Evolutionary conservation across 192 early-diverging fungal genomes (phyloP).

Genomic region (Coemansia sp.): DNA sequence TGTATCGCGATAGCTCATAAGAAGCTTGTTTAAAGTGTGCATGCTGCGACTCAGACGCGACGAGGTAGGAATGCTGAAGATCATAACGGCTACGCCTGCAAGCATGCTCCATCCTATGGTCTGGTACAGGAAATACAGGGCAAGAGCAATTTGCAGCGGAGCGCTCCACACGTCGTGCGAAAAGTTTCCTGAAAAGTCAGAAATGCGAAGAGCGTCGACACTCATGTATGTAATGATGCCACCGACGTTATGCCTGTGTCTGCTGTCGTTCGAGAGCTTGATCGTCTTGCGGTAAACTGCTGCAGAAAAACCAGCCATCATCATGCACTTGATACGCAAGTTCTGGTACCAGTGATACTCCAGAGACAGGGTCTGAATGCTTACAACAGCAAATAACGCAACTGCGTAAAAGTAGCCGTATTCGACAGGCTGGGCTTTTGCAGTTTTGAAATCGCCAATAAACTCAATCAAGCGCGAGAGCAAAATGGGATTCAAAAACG

Average conservation of each 20-base stretch:
- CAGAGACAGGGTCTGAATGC: constrained; percentile 79
- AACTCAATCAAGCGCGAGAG: constrained; percentile 73
- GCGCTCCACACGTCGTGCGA: constrained; percentile 80
- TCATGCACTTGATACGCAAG: constrained; percentile 75
- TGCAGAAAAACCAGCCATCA: constrained; percentile 76
- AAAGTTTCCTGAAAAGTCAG: constrained; percentile 68
- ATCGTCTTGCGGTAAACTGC: constrained; percentile 91
- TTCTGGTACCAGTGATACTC: constrained; percentile 94
- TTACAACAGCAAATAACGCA: constrained; percentile 79
- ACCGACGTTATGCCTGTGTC: constrained; percentile 81
- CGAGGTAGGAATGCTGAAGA: constrained; percentile 85
- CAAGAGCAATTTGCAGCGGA: constrained; percentile 79
- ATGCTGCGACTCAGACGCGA: constrained; percentile 67
- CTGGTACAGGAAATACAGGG: constrained; percentile 77
- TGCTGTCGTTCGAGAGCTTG: constrained; percentile 74
- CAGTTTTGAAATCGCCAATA: constrained; percentile 64
- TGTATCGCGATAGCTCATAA: constrained; percentile 72
- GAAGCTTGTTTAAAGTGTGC: constrained; percentile 75
- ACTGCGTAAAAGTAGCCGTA: constrained; percentile 79
- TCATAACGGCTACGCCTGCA: constrained; percentile 84
- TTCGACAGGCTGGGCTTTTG: constrained; percentile 64
- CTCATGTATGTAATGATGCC: constrained; percentile 79
- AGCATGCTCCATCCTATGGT: constrained; percentile 83
- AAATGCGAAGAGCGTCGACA: constrained; percentile 70
- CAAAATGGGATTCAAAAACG: constrained; percentile 84